Percentiles rank a stretch among this genome's conserved stretches.
These are phyloP conservation scores for Pythium aquatile DNA, from an alignment of 352 stramenopile species.

Conservation along the genomic window DNA sequence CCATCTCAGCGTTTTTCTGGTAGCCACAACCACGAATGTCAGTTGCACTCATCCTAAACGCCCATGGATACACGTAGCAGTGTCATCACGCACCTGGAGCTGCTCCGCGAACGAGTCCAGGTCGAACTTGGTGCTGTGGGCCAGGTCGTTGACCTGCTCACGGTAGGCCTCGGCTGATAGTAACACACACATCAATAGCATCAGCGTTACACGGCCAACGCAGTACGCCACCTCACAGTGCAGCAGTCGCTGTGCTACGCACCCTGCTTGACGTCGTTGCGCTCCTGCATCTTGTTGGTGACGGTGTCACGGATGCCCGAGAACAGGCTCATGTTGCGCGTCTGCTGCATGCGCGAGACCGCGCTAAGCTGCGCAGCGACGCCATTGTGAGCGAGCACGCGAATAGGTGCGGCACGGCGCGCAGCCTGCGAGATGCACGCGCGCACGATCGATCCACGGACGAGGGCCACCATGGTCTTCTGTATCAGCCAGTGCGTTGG, in stretches of 20 bases:
- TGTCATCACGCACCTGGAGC: constrained; percentile 43
- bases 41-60: not conserved
- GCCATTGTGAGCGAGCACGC: constrained; percentile 1
- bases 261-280: constrained; percentile 81
- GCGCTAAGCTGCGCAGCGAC: constrained; percentile 1
- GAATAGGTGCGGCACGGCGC: constrained; percentile 18
- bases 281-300: constrained; percentile 74
- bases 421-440: constrained; percentile 12
- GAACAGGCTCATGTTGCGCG: constrained; percentile 73
- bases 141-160: constrained; percentile 72
- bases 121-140: constrained; percentile 67
- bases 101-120: constrained; percentile 66
- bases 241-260: not conserved
- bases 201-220: not conserved
- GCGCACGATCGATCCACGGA: constrained; percentile 19
- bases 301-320: constrained; percentile 70
- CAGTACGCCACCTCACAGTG: not conserved
- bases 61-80: not conserved
- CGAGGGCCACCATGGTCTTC: constrained; percentile 20
- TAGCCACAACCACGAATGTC: not conserved
- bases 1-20: constrained; percentile 79
- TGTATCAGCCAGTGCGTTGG: constrained; percentile 3
- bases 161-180: constrained; percentile 65
- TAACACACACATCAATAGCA: not conserved
- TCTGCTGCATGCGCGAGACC: constrained; percentile 28